Evolutionary conservation across 176 grass and related monocot genomes (phyloP), one percentile per base, ranked within the genome.

Genomic region (Triticum dicoccoides): DNA sequence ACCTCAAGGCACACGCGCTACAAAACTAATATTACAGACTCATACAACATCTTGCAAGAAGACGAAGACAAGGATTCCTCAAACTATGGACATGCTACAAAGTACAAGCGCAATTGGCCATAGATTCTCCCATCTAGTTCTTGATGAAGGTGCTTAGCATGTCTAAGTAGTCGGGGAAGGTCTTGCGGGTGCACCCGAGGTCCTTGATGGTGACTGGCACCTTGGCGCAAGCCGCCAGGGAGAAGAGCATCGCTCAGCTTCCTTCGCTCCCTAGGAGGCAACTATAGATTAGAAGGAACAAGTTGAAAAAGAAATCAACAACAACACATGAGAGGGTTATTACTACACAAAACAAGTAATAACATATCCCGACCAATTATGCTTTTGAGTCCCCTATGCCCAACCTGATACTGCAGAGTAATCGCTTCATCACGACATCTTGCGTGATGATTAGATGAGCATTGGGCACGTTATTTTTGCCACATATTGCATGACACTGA

Each of bases 201-300:
- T 98, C 97, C 9, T 87, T 91, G 83, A 98, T 96, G 0, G 94
- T 98, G 13, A 96, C 92, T 4, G 90, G 91, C 24, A 96, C 93
- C 64, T 94, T 92, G 0, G 90, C 87, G 13, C 94, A 94, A 18
- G 92, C 97, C 1, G 34, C 34, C 34, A 35, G 34, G 34, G 34
- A 35, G 34, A 98, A 94, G 37, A 92, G 91, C 89, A 98, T 98
- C 9, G 92, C 89, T 99, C 92, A 6, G 92, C 96, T 74, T 96
- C 97, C 89, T 99, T 96, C 30, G 94, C 90, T 90, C 92, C 96
- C 92, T 94, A 94, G 51, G 94, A 96, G 51, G 97, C 94, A 94
- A 96, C 97, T 99, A 86, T 24, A 44, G 17, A 62, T 68, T 18
- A 84, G 24, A 86, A 71, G 73, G 11, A 58, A 81, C 5, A 67